Conservation (phyloP, 345 rosid species). For the Firmiana major region DNA sequence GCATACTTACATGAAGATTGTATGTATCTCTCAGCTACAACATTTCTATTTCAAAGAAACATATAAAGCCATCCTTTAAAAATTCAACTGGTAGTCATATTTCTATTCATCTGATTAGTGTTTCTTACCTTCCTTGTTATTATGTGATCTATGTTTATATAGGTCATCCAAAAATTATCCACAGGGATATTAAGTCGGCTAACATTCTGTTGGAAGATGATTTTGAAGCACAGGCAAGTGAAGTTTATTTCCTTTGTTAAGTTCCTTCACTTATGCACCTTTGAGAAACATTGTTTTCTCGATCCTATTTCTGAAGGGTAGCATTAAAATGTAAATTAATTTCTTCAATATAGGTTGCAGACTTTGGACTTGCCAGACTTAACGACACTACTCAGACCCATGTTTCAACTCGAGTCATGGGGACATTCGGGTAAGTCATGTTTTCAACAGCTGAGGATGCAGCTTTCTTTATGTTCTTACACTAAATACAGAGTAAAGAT, state of each 20-base stretch:
- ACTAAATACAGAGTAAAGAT: too few species aligned
- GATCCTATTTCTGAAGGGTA: not conserved
- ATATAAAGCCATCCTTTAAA: not conserved
- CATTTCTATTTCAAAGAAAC: not conserved
- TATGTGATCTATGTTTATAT: constrained; percentile 2
- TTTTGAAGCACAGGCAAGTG: constrained; percentile 80
- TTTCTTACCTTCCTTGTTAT: not conserved
- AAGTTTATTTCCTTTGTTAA: constrained; percentile 1
- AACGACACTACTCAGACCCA: constrained; percentile 77
- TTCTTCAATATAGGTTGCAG: constrained; percentile 68
- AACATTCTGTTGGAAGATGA: constrained; percentile 77
- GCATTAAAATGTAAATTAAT: constrained; percentile 2
- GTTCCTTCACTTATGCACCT: not conserved
- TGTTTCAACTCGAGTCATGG: constrained; percentile 99
- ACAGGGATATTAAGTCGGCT: constrained; percentile 90
- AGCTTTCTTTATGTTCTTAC: too few species aligned
- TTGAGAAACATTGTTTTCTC: not conserved
- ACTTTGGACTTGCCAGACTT: constrained; percentile 94
- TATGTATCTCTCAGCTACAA: constrained; percentile 31
- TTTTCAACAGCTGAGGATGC: too few species aligned
- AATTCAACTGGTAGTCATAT: too few species aligned
- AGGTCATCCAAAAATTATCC: constrained; percentile 96
- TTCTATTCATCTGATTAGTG: not conserved
- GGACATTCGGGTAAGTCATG: constrained; percentile 82
- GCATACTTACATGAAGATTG: constrained; percentile 98